Evolutionary conservation across 495 filamentous ascomycete species (phyloP), one percentile per base, ranked within the genome.

Genomic region (Annulohypoxylon nitens): DNA sequence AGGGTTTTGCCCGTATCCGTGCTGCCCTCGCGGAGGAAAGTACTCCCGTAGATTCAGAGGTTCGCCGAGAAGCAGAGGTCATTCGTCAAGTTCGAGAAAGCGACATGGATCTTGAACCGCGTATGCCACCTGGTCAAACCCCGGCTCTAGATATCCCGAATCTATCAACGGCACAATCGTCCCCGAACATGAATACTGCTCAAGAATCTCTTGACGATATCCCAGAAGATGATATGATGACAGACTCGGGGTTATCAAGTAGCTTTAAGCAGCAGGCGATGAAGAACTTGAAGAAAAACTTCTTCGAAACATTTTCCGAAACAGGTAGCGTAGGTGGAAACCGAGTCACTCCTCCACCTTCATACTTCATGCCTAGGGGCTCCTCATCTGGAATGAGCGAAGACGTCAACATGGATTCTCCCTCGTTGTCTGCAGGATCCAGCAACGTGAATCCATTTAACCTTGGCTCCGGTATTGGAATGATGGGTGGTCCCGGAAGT

Each of bases 51-150:
- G 97, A 98, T 70, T 90, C 90, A 47, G 96, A 99, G 79, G 88
- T 94, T 69, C 91, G 92, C 64, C 91, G 93, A 43, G 96, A 99
- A 84, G 93, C 95, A 11, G 94, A 98, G 81, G 94, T 98, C 0
- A 92, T 98, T 63, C 91, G 92, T 2, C 97, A 97, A 80, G 95
- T 97, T 36, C 92, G 93, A 16, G 95, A 98, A 79, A 87, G 84
- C 71, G 87, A 88, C 70, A 83, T 87, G 81, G 85, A 87, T 33
- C 78, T 87, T 25, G 86, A 85, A 57, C 80, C 79, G 6, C 75
- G 81, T 34, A 69, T 78, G 14, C 67, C 79, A 14, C 64, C 72
- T 0, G 60, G 62, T 2, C 66, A 64, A 9, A n/a, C 66, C 2
- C 66, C 71, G 10, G 30, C 71, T 14, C 43, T 77, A 48, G 70